Evolutionary conservation across 192 early-diverging fungal genomes (phyloP), one percentile per base, ranked within the genome.

Genomic region (Rhizophagus prolifer): DNA sequence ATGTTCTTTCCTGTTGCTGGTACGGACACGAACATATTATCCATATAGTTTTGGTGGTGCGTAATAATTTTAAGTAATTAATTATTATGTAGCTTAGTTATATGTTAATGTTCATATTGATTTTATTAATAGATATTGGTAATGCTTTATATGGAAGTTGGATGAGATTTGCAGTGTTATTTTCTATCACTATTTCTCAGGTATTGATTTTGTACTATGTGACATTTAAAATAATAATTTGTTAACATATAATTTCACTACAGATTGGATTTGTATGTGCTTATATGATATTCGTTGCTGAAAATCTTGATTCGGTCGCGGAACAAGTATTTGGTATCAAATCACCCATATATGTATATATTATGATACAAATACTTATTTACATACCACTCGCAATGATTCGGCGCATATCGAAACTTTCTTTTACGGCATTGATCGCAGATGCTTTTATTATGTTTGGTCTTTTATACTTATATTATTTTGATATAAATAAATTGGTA

Each of bases 391-490:
- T 89, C 14, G 75, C 84, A 4, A 80, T 88, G 84, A 94, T 98
- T 72, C 92, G 96, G 44, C 92, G 90, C 71, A 98, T 98, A 86
- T 93, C 94, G 72, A 91, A 92, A 76, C 91, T 98, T 79, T 93
- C 93, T 1, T 86, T 91, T 62, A 90, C 94, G 36, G 94, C 95
- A 14, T 86, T 97, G 21, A 85, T 98, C 61, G 97, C 95, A 28
- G 95, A 97, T 83, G 85, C 94, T 6, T 98, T 98, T 78, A 97
- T 98, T 75, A 85, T 97, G 68, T 60, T 94, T 64, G 97, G 97
- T 1, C 84, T 98, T 23, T 83, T 87, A 7, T 97, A 95, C 81
- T 82, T 98, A 71, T 92, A 96, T 77, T 88, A 90, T 74, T 92
- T 90, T 78, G 94, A 96, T 80, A 78, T 97, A 72, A 87, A 84